Evolutionary conservation across 2,329 filamentous ascomycete species (phyloP), one percentile per base, ranked within the genome.

Genomic region (Calonectria pteridis): DNA sequence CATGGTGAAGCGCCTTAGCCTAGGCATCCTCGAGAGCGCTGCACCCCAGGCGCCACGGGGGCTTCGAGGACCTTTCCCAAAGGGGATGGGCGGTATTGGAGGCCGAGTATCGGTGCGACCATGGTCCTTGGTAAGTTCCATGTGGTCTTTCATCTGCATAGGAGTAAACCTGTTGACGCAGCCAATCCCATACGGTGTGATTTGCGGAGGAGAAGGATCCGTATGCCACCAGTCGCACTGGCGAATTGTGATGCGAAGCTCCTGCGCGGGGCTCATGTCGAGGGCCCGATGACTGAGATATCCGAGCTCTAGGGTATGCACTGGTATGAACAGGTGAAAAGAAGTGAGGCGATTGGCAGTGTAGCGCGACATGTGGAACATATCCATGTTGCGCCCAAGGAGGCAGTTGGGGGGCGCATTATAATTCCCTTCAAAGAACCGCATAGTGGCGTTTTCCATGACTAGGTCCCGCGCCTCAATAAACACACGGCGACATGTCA

Each of bases 271-370:
- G 16, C 71, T 64, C 65, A 73, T 65, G 37, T 76, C 70, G 20
- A 76, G 59, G 16, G 40, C 50, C 7, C 58, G 58, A 28, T 53
- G 43, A 9, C 43, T 66, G 16, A 71, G 63, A 29, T 62, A 71
- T 16, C 69, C 69, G 6, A 59, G 53, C 20, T 71, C 69, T 0
- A 71, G 43, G n/a, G 49, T 18, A 26, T 51, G 26, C 9, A 67
- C 53, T 7, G 63, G 63, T 35, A 55, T 10, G 16, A 70, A 67
- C 16, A 75, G 14, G 13, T 75, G 69, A 20, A 73, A 31, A 2
- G 73, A 75, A 4, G 63, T 71, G 28, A 76, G 29, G 26, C 74
- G 69, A 31, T 76, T 75, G 11, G 69, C 74, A 16, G 69, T 63
- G 40, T 76, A 73, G 7, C 74, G 73, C 20, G 72, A 51, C 69